Conservation (phyloP, 441 rosid genomes). For the Daphne laureola region DNA sequence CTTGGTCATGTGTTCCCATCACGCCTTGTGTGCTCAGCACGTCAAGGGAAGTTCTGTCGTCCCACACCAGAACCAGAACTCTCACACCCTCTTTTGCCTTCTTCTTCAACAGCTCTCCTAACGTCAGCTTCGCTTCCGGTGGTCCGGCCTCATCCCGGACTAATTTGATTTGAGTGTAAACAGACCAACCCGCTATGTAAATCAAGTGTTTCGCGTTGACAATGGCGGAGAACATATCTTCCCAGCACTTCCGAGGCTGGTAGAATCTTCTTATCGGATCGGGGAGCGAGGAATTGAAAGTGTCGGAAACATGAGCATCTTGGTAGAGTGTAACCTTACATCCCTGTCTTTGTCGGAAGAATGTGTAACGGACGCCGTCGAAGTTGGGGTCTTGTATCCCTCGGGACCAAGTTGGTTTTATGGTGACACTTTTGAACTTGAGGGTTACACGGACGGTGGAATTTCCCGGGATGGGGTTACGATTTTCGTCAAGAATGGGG, state of each 20-base stretch:
- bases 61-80: conserved; percentile 57
- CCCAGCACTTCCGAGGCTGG: conserved; percentile 46
- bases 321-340: conserved; percentile 55
- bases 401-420: conserved; percentile 34
- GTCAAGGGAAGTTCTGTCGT: conserved; percentile 40
- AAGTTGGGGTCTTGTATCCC: conserved; percentile 24
- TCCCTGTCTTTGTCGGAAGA: conserved; percentile 34
- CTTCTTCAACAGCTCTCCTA: conserved; percentile 37
- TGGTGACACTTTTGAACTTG: conserved; percentile 20
- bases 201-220: conserved; percentile 35
- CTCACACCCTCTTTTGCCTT: conserved; percentile 39
- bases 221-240: conserved; percentile 48
- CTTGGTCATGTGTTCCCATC: conserved; percentile 50
- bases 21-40: conserved; percentile 32
- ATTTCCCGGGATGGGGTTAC: conserved; percentile 25
- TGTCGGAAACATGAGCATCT: conserved; percentile 38
- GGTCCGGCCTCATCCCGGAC: conserved; percentile 32
- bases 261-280: conserved; percentile 11
- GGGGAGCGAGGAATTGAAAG: conserved; percentile 15
- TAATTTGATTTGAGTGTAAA: conserved; percentile 27
- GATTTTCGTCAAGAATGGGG: conserved; percentile 24
- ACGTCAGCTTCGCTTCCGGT: conserved; percentile 15
- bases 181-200: conserved; percentile 57
- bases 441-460: conserved; percentile 31
- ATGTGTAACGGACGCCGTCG: conserved; percentile 35